A percentile compares a stretch with the other conserved stretches of the same genome.
phyloP scores from a whole-genome alignment of 441 rosid species.

The Pelargonium myrrhifolium region DNA sequence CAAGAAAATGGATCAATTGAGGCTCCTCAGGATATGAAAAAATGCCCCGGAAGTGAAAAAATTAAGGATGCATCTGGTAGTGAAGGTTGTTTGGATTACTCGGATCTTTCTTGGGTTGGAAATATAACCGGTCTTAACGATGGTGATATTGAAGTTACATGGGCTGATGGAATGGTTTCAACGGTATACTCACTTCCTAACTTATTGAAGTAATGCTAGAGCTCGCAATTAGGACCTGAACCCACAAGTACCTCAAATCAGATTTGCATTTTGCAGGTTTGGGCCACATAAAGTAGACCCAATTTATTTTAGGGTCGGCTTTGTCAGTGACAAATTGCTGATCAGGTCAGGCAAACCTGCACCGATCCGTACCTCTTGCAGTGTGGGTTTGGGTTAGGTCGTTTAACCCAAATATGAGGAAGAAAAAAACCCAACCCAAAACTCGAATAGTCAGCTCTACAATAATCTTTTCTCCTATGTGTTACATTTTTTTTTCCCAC shows the following conservation, averaged over 20 bases:
- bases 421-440: too few species aligned
- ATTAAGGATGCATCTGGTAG: conserved; percentile 27
- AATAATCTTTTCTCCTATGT: neutral
- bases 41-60: conserved; percentile 27
- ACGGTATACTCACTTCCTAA: conserved; percentile 40
- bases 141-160: conserved; percentile 93
- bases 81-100: conserved; percentile 32
- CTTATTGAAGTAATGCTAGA: neutral
- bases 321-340: too few species aligned
- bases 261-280: too few species aligned
- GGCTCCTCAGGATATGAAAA: conserved; percentile 25
- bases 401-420: too few species aligned
- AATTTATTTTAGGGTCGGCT: too few species aligned
- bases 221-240: too few species aligned
- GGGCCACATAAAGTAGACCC: too few species aligned
- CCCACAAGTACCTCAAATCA: too few species aligned
- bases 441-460: too few species aligned
- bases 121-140: conserved; percentile 79
- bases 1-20: conserved; percentile 28
- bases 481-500: neutral
- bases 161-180: conserved; percentile 96
- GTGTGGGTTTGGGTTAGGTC: too few species aligned
- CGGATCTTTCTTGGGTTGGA: conserved; percentile 92
- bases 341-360: too few species aligned
- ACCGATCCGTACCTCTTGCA: too few species aligned